These are phyloP conservation scores for Citeromyces nyonsensis DNA, from an alignment of 805 yeast species.

Conservation along the genomic window DNA sequence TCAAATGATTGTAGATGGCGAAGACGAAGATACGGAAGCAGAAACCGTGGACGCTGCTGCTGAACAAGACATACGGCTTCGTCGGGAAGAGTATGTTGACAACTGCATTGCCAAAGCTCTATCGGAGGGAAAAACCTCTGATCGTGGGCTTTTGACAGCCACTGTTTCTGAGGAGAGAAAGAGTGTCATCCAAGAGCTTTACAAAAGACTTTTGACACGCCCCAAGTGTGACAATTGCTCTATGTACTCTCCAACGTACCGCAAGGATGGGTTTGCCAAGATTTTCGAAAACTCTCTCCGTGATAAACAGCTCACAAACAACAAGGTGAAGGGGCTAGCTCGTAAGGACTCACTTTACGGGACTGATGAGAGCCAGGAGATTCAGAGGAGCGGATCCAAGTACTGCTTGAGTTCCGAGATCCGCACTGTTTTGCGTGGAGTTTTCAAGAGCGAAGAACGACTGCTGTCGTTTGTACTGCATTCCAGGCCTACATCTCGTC, in stretches of 20 bases:
- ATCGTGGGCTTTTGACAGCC: constrained; percentile 64
- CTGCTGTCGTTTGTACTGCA: constrained; percentile 66
- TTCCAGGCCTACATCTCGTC: constrained; percentile 47
- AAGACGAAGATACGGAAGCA: constrained; percentile 26
- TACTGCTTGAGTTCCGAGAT: constrained; percentile 83
- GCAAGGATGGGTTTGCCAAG: constrained; percentile 91
- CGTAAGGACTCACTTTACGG: constrained; percentile 57
- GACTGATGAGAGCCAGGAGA: constrained; percentile 8
- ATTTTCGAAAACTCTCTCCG: constrained; percentile 77
- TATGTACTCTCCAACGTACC: constrained; percentile 84
- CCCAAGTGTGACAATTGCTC: constrained; percentile 93
- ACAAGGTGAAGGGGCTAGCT: constrained; percentile 64
- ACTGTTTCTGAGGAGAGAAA: constrained; percentile 83
- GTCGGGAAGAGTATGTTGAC: constrained; percentile 58
- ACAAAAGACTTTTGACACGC: constrained; percentile 56
- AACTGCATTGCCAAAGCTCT: constrained; percentile 59
- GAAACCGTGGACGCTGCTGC: constrained; percentile 20
- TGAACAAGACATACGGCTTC: constrained; percentile 31
- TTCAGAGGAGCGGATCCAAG: constrained; percentile 50
- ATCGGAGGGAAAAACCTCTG: constrained; percentile 57
- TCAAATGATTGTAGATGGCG: constrained; percentile 26
- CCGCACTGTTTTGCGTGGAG: constrained; percentile 57
- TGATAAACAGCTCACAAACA: constrained; percentile 70
- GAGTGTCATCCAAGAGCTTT: constrained; percentile 50
- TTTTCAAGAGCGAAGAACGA: constrained; percentile 60